These are phyloP conservation scores for Mesembryanthemum crystallinum DNA, from an alignment of 148 eudicot genomes.

Conservation along the genomic window DNA sequence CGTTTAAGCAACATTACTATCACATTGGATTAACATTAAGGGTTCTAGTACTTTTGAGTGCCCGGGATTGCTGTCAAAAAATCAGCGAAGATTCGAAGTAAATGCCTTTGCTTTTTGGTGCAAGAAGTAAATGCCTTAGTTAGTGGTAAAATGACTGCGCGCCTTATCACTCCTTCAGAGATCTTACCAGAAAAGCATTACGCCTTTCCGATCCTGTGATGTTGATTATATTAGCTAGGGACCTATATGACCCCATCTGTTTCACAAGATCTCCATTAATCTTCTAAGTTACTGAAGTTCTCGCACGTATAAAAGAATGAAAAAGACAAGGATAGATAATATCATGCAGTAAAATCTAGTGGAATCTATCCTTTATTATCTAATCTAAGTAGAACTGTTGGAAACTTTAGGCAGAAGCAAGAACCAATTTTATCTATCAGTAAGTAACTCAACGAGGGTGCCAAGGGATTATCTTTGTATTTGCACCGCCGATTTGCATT, in stretches of 20 bases:
- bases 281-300: too few relatives aligned
- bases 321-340: not conserved
- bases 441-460: too few relatives aligned
- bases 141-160: not conserved
- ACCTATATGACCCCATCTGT: too few relatives aligned
- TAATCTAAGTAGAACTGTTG: not conserved
- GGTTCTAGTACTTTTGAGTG: too few relatives aligned
- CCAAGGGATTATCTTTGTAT: too few relatives aligned
- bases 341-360: not conserved
- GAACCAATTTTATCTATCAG: too few relatives aligned
- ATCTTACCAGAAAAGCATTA: not conserved
- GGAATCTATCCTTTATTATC: not conserved
- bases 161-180: not conserved
- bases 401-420: not conserved
- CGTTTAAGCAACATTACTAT: too few relatives aligned
- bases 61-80: not conserved
- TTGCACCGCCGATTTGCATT: too few relatives aligned
- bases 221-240: not conserved
- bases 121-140: too few relatives aligned
- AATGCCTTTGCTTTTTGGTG: slow-evolving; percentile 9
- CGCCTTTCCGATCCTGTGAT: not conserved
- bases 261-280: too few relatives aligned
- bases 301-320: not conserved
- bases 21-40: too few relatives aligned
- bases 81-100: not conserved